Base-by-base conservation (phyloP, 2,329 filamentous ascomycete genomes). In the Trichoderma sp. region DNA sequence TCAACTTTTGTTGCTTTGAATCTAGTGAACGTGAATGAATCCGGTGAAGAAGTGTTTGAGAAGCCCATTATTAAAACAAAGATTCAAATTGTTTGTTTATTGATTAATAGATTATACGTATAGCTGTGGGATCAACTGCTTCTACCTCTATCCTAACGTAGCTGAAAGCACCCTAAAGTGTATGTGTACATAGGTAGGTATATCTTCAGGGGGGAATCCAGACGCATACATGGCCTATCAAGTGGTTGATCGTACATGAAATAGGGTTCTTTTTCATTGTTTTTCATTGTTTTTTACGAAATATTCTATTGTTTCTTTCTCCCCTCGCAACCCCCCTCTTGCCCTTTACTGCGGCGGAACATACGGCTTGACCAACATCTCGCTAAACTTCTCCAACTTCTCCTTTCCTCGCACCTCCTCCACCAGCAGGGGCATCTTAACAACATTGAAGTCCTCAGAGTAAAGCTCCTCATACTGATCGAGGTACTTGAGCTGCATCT, bases 401-500 rank as follows among this genome's bases (percentile, higher is more conserved):
- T 98, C 95, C 86, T 97, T 97, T 58, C 96, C 96, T 78, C 96
- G 87, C 11, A 99, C 95, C 84, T 99, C 96, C 81, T 99, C 95
- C 1, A 97, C 93, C 72, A 99, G 84, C 78, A 99, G 83, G 47
- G 96, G 96, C 95, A 99, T 98, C 87, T 95, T 95, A 76, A 99
- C 95, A 50, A 99, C 95, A 80, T 99, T 97, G 85, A 99, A 99
- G 73, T 84, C 82, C 82, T 99, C 96, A 79, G 98, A 95, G 81
- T 99, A 99, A 72, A 99, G 84, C 85, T 99, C 96, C 83, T 97
- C 95, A 78, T 98, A 98, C 86, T 99, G 95, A 80, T 98, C 95
- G 57, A 99, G 87, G 80, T 99, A 99, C 85, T 99, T 99, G 87
- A 94, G 96, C 87, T 99, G 96, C 96, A 99, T 99, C 86, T 97